These are phyloP conservation scores for Boletus barrowsii DNA, from an alignment of 768 basidiomycete species.

Conservation along the genomic window DNA sequence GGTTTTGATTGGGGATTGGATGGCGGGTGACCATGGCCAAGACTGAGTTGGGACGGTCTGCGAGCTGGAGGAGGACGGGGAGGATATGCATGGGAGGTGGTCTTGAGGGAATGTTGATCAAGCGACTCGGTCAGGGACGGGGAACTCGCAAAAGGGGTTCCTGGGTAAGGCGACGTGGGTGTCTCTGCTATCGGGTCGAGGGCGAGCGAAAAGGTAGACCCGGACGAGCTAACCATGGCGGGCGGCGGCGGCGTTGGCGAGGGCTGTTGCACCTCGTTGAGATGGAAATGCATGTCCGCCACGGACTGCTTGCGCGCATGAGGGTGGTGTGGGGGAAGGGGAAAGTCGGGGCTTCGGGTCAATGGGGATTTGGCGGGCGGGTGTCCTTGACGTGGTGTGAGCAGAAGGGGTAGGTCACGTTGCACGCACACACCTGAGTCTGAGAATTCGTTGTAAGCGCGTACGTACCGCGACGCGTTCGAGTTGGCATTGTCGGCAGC, in stretches of 20 bases:
- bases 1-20: slow-evolving; percentile 15
- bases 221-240: slow-evolving; percentile 37
- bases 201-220: slow-evolving; percentile 46
- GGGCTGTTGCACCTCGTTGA: slow-evolving; percentile 29
- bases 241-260: slow-evolving; percentile 11
- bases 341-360: slow-evolving; percentile 48
- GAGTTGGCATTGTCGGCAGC: background rate
- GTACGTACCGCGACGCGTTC: slow-evolving; percentile 25
- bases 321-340: slow-evolving; percentile 60
- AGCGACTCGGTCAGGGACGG: slow-evolving; percentile 29
- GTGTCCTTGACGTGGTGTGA: slow-evolving; percentile 8
- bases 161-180: slow-evolving; percentile 37
- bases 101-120: slow-evolving; percentile 19
- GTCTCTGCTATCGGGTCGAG: slow-evolving; percentile 49
- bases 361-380: slow-evolving; percentile 28
- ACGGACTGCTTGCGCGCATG: slow-evolving; percentile 77
- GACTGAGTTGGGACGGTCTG: slow-evolving; percentile 40
- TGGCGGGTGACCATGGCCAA: slow-evolving; percentile 44
- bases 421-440: slow-evolving; percentile 14
- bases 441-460: slow-evolving; percentile 31
- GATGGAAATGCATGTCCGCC: slow-evolving; percentile 45
- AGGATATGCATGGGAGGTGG: slow-evolving; percentile 36
- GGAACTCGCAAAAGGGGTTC: slow-evolving; percentile 32
- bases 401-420: background rate
- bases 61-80: slow-evolving; percentile 23